Evolutionary conservation across 148 eudicot species (phyloP).

Genomic region (Spergularia marina): DNA sequence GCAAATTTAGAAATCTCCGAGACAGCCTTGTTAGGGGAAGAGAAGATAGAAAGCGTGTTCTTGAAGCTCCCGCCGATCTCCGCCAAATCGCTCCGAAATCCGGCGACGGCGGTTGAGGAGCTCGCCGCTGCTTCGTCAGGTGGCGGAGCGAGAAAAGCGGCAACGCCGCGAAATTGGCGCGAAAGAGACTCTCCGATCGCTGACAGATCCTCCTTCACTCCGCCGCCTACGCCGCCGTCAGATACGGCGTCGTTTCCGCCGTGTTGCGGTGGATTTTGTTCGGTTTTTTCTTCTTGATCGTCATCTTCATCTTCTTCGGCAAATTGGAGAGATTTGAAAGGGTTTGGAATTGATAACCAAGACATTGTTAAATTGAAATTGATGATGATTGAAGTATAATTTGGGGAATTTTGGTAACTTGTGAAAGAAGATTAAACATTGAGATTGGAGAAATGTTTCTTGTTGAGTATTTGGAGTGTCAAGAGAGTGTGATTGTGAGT

Average conservation of each 20-base stretch:
- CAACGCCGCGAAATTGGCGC: conserved; percentile 60
- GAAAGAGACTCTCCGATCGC: conserved; percentile 47
- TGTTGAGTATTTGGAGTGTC: too few species aligned
- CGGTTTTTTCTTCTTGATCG: conserved; percentile 9
- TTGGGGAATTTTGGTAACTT: too few species aligned
- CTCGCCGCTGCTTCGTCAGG: conserved; percentile 26
- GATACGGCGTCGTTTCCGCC: conserved; percentile 4
- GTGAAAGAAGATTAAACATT: too few species aligned
- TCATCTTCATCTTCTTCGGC: conserved; percentile 23
- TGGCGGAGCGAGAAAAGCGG: conserved; percentile 71
- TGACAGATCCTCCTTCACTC: conserved; percentile 45
- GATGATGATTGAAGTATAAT: too few species aligned
- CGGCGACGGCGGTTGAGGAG: conserved; percentile 32
- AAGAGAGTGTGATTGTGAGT: too few species aligned
- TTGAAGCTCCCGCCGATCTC: conserved; percentile 68
- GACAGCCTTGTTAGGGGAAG: conserved; percentile 39
- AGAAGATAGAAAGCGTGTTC: conserved; percentile 47
- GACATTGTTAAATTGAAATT: conserved; percentile 24
- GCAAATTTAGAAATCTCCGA: conserved; percentile 51
- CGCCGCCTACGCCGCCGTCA: conserved; percentile 29
- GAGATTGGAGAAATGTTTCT: too few species aligned
- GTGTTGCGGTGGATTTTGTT: background rate
- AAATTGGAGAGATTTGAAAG: conserved; percentile 40
- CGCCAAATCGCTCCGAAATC: conserved; percentile 58
- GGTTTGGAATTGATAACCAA: conserved; percentile 51